Base-by-base conservation (phyloP, 352 stramenopile species). In the Saprolegnia parasitica region DNA sequence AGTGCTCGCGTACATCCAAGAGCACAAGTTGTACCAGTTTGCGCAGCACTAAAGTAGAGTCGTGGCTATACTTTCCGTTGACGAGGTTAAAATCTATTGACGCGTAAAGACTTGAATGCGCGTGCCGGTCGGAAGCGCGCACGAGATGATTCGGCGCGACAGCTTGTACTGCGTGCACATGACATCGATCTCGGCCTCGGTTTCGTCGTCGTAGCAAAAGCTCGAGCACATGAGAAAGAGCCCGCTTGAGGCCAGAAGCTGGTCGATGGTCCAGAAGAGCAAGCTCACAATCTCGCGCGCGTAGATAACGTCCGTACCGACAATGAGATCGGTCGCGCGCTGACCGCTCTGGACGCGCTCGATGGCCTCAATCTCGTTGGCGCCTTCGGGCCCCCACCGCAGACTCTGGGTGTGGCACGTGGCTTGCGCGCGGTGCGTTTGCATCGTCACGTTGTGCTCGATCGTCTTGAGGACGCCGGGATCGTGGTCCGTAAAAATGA, bases 401-500 rank as follows among this genome's bases (percentile, higher is more conserved):
- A 92, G 72, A 55, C 74, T 79, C 46, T 88, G 77, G 9, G 84
- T 89, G 23, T 84, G 67, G 61, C 84, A 90, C 49, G 57, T 76
- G 40, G 81, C 84, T 49, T 88, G 79, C 40, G 55, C 46, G 5
- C 54, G 54, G 24, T 72, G 65, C 13, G 37, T 26, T n/a, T 72
- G 84, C 68, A 88, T 78, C 16, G 74, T 76, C 24, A 74, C 77
- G 60, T 92, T 92, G 77, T 90, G 78, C 63, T 88, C 79, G 46
- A 92, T 88, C 47, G 84, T 86, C 75, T 90, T 89, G 60, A 92
- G 79, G 35, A 92, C 84, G n/a, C 84, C 84, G 1, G 84, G 84
- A 64, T 92, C 82, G 60, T 92, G 84, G 74, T 92, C 84, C 18
- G 84, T 92, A 67, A 92, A 90, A 60, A 90, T 83, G 57, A 92